Percentiles rank a stretch among this genome's conserved stretches.
Conservation (phyloP, 148 eudicot genomes). For the Heliosperma pusillum region DNA sequence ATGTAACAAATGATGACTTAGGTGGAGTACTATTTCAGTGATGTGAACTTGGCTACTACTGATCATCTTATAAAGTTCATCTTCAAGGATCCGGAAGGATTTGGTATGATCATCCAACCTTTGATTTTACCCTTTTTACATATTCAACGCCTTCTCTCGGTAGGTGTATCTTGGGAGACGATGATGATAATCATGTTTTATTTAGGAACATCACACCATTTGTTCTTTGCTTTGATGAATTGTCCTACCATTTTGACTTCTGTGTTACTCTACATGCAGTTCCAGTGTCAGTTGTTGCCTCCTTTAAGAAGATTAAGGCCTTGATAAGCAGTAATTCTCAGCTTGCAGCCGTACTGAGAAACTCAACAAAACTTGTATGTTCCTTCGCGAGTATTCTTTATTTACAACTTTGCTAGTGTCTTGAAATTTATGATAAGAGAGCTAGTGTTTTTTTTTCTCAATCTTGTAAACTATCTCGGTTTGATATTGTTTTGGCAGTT, state of each 20-base stretch:
- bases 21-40: slow-evolving; percentile 99
- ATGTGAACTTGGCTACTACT: slow-evolving; percentile 92
- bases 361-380: slow-evolving; percentile 83
- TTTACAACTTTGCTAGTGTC: neutral
- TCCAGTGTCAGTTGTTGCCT: slow-evolving; percentile 81
- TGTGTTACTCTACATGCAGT: slow-evolving; percentile 39
- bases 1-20: slow-evolving; percentile 22
- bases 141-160: neutral
- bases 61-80: slow-evolving; percentile 82
- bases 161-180: neutral
- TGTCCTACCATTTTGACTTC: slow-evolving; percentile 9
- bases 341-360: slow-evolving; percentile 75
- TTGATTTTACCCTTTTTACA: neutral
- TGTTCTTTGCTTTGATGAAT: neutral
- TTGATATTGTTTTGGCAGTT: neutral
- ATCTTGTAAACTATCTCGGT: neutral
- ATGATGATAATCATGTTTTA: neutral
- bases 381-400: slow-evolving; percentile 1
- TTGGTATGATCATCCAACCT: slow-evolving; percentile 53
- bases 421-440: neutral
- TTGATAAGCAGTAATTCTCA: slow-evolving; percentile 61
- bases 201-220: neutral
- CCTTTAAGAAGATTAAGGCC: slow-evolving; percentile 93
- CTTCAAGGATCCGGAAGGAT: slow-evolving; percentile 86
- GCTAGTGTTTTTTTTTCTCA: neutral